These are phyloP conservation scores for Kodamaea sagamina DNA, from an alignment of 805 yeast genomes.

Conservation along the genomic window DNA sequence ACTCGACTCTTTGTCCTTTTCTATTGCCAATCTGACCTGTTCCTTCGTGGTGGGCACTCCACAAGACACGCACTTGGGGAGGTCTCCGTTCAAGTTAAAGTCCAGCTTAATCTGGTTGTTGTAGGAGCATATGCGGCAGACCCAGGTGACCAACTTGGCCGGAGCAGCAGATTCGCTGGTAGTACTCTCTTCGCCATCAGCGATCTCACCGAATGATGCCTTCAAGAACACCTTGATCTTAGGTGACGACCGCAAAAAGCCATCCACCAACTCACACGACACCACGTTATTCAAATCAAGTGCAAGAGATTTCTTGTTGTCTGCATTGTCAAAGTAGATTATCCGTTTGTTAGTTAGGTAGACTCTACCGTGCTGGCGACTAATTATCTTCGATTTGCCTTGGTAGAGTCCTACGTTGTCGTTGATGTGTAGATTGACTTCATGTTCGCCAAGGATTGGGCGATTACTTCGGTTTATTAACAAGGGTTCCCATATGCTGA, in stretches of 20 bases:
- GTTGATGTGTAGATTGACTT: slow-evolving; percentile 33
- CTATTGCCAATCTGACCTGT: slow-evolving; percentile 9
- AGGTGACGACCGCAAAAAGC: slow-evolving; percentile 78
- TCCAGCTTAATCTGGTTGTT: slow-evolving; percentile 44
- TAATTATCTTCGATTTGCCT: slow-evolving; percentile 62
- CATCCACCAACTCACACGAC: slow-evolving; percentile 41
- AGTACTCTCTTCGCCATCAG: slow-evolving; percentile 4
- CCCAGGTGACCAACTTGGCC: slow-evolving; percentile 54
- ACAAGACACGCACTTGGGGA: slow-evolving; percentile 43
- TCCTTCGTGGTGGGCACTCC: slow-evolving; percentile 31
- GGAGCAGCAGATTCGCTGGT: slow-evolving; percentile 2
- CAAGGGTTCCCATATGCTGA: slow-evolving; percentile 37
- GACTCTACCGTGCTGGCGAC: slow-evolving; percentile 72
- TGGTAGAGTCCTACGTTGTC: slow-evolving; percentile 73
- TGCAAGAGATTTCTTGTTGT: slow-evolving; percentile 48
- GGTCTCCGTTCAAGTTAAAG: slow-evolving; percentile 20
- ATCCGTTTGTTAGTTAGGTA: slow-evolving; percentile 75
- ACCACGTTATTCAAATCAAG: slow-evolving; percentile 47
- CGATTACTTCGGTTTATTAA: slow-evolving; percentile 41
- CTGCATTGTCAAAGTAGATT: slow-evolving; percentile 64
- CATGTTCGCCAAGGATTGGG: slow-evolving; percentile 37
- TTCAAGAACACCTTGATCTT: slow-evolving; percentile 52
- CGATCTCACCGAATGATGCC: slow-evolving; percentile 3
- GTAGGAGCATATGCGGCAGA: slow-evolving; percentile 86
- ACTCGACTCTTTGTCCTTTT: slow-evolving; percentile 20